A percentile compares a stretch with the other conserved stretches of the same genome.
Conservation (phyloP, 73 alveolate species). For the Stentor roeselii region DNA sequence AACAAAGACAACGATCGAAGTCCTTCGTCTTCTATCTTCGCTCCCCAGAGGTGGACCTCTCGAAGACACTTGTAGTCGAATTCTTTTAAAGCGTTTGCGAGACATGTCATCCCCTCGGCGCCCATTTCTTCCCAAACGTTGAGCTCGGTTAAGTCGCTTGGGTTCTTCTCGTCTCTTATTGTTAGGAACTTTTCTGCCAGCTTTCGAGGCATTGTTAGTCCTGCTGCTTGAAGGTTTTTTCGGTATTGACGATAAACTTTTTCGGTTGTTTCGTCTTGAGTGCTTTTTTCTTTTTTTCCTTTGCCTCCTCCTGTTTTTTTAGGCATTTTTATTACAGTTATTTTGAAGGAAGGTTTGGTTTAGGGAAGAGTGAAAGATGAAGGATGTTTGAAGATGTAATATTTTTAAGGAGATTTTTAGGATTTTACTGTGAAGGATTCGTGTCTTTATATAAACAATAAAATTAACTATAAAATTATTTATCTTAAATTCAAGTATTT, state of each 20-base stretch:
- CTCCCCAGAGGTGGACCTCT: slow-evolving; percentile 63
- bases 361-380: too few species aligned
- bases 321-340: slow-evolving; percentile 9
- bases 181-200: slow-evolving; percentile 53
- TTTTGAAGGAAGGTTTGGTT: too few species aligned
- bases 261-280: slow-evolving; percentile 52
- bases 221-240: slow-evolving; percentile 57
- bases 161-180: slow-evolving; percentile 43
- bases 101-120: slow-evolving; percentile 59
- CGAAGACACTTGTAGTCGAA: slow-evolving; percentile 51
- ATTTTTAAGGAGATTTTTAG: too few species aligned
- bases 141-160: slow-evolving; percentile 36
- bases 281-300: slow-evolving; percentile 34
- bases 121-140: slow-evolving; percentile 71
- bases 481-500: too few species aligned
- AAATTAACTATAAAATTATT: too few species aligned
- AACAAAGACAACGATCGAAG: slow-evolving; percentile 49
- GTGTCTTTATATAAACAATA: too few species aligned
- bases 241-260: slow-evolving; percentile 41
- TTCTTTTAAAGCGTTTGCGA: slow-evolving; percentile 55
- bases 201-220: slow-evolving; percentile 43
- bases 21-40: slow-evolving; percentile 73
- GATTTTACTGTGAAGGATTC: too few species aligned
- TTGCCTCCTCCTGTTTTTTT: slow-evolving; percentile 8
- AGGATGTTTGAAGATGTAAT: too few species aligned